Evolutionary conservation across 2,329 filamentous ascomycete species (phyloP).

Genomic region (Allantophomopsis cytisporea): DNA sequence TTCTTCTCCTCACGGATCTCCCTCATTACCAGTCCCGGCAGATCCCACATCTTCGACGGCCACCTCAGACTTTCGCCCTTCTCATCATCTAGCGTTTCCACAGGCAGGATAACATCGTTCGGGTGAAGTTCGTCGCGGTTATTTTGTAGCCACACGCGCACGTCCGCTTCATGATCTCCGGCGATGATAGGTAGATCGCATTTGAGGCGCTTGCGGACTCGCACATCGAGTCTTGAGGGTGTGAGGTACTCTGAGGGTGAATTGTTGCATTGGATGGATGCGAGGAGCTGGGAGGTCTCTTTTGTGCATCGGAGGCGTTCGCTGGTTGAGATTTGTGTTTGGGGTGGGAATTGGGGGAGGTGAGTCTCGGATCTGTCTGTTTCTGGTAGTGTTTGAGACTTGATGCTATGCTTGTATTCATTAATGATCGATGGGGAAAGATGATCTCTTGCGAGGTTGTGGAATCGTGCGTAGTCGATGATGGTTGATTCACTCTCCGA

Average conservation of each 20-base stretch:
- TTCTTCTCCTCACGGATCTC: constrained; percentile 12
- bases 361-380: no score
- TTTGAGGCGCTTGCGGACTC: constrained; percentile 3
- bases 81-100: constrained; percentile 14
- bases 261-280: no score
- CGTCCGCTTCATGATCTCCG: constrained; percentile 14
- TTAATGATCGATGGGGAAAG: background rate
- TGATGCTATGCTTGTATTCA: no score
- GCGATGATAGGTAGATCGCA: constrained; percentile 15
- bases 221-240: constrained; percentile 2
- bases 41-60: constrained; percentile 6
- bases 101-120: constrained; percentile 13
- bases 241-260: background rate
- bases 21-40: constrained; percentile 7
- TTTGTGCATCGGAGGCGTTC: no score
- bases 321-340: no score
- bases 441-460: constrained; percentile 13
- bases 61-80: constrained; percentile 13
- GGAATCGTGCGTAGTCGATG: constrained; percentile 15
- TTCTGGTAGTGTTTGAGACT: no score
- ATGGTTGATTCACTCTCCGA: constrained; percentile 6
- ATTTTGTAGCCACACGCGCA: constrained; percentile 10
- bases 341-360: no score
- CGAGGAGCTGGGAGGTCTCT: no score
- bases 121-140: constrained; percentile 13